Base-by-base conservation (phyloP, 2,329 filamentous ascomycete species). In the Cephalotrichum gorgonifer region DNA sequence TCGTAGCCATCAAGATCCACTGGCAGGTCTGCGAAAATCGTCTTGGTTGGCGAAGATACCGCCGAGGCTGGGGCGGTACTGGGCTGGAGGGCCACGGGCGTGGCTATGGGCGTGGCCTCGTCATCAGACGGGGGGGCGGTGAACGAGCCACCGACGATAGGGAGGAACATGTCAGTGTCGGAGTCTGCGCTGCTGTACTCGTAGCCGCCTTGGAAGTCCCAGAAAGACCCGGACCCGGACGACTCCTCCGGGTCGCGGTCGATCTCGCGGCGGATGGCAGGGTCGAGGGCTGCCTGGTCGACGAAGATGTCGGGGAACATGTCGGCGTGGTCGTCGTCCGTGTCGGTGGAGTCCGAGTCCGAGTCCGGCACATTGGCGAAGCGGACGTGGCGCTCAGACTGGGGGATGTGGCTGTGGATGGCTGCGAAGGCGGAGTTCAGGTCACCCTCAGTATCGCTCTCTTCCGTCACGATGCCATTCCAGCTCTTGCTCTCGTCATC, bases 271-370 rank as follows among this genome's bases (percentile, higher is more conserved):
- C 85, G 83, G 58, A 91, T 81, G 47, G 75, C 74, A 6, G 85
- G 83, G 56, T 88, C 85, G 5, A 91, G 72, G 15, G 78, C 75
- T 59, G 80, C 84, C 64, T 89, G 85, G 45, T 85, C 80, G 50
- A 90, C 73, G 62, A 91, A 91, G 51, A 91, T 81, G 60, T 89
- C 81, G 1, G 86, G 84, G 53, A 88, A 88, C 54, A 88, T 78
- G 54, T 80, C 78, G 52, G 78, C 75, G 43, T 74, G 66, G 54
- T 81, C 76, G 25, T 51, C 46, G 26, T 83, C 78, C 4, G 73
- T 78, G 46, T 82, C 81, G 48, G 79, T 81, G 3, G 76, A 78
- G 52, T 82, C 77, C 48, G 77, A 85, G 56, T 87, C 83, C 50
- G 83, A 83, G 51, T 76, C 74, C 51, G 81, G 75, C 38, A 83